Evolutionary conservation across 352 stramenopile species (phyloP).

Genomic region (Pythium coloratum): DNA sequence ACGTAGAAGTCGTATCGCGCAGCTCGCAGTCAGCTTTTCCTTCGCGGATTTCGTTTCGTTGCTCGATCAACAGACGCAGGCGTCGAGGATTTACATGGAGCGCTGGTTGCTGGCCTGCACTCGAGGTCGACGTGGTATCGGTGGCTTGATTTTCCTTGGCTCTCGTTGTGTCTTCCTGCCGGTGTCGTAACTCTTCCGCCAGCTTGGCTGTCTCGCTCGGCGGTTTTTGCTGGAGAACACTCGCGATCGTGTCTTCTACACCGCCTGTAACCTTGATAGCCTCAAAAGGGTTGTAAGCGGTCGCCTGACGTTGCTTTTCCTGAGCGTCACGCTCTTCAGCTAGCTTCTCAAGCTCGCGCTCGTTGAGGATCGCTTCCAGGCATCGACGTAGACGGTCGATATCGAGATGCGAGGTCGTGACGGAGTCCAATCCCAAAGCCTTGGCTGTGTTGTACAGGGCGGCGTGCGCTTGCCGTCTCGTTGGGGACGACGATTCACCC

Average conservation of each 20-base stretch:
- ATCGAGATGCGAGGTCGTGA: slow-evolving; percentile 5
- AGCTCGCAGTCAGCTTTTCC: slow-evolving; percentile 37
- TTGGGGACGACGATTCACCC: slow-evolving; percentile 4
- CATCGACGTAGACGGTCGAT: slow-evolving; percentile 19
- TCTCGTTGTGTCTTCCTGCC: slow-evolving; percentile 47
- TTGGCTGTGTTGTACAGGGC: slow-evolving; percentile 15
- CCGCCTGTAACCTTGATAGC: slow-evolving; percentile 52
- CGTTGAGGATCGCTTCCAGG: slow-evolving; percentile 38
- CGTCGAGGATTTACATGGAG: slow-evolving; percentile 37
- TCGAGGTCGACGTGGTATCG: background rate
- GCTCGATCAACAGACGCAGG: slow-evolving; percentile 37
- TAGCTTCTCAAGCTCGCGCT: slow-evolving; percentile 39
- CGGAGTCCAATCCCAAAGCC: background rate
- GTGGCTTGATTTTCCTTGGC: slow-evolving; percentile 1
- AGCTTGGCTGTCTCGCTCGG: slow-evolving; percentile 27
- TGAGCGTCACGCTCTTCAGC: slow-evolving; percentile 16
- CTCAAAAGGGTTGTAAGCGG: slow-evolving; percentile 56
- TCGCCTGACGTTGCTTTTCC: slow-evolving; percentile 21
- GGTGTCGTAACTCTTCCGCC: slow-evolving; percentile 44
- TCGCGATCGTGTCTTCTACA: slow-evolving; percentile 46
- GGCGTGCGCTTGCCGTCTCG: slow-evolving; percentile 7
- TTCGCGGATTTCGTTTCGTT: slow-evolving; percentile 34
- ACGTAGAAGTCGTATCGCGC: slow-evolving; percentile 22
- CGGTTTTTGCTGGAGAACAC: slow-evolving; percentile 33
- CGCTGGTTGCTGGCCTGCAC: background rate